Evolutionary conservation across 2,329 filamentous ascomycete species (phyloP).

Genomic region (Paramyrothecium sp.): DNA sequence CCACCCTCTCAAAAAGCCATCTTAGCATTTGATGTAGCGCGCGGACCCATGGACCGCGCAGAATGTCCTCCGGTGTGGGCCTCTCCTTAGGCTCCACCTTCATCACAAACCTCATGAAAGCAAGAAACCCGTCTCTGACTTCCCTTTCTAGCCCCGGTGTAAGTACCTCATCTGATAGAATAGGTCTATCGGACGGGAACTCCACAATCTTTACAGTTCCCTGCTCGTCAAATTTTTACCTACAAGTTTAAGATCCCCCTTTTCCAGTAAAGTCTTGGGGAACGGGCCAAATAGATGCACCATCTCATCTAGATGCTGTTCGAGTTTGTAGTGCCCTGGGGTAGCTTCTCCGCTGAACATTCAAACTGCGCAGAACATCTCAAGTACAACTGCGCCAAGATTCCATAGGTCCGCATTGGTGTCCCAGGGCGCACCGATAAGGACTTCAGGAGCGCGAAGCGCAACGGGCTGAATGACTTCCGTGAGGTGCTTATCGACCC

Average conservation of each 20-base stretch:
- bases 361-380: slow-evolving; percentile 11
- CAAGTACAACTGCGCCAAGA: slow-evolving; percentile 14
- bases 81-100: slow-evolving; percentile 12
- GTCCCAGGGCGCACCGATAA: slow-evolving; percentile 18
- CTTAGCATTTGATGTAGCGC: background rate
- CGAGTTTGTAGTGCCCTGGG: slow-evolving; percentile 7
- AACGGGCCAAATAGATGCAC: slow-evolving; percentile 15
- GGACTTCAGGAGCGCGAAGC: slow-evolving; percentile 19
- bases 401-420: slow-evolving; percentile 16
- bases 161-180: slow-evolving; percentile 7
- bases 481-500: slow-evolving; percentile 13
- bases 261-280: slow-evolving; percentile 8
- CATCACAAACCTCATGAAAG: slow-evolving; percentile 12
- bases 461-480: slow-evolving; percentile 19
- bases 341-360: slow-evolving; percentile 9
- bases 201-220: slow-evolving; percentile 4
- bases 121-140: slow-evolving; percentile 8
- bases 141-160: slow-evolving; percentile 7
- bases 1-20: too few relatives aligned
- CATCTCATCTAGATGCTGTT: slow-evolving; percentile 12
- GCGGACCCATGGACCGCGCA: slow-evolving; percentile 11
- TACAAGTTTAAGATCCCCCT: slow-evolving; percentile 8
- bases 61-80: slow-evolving; percentile 1
- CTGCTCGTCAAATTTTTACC: slow-evolving; percentile 5
- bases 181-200: background rate